Percentiles rank a stretch among this genome's conserved stretches.
These are phyloP conservation scores for Linum usitatissimum DNA, from an alignment of 345 rosid species.

Conservation along the genomic window DNA sequence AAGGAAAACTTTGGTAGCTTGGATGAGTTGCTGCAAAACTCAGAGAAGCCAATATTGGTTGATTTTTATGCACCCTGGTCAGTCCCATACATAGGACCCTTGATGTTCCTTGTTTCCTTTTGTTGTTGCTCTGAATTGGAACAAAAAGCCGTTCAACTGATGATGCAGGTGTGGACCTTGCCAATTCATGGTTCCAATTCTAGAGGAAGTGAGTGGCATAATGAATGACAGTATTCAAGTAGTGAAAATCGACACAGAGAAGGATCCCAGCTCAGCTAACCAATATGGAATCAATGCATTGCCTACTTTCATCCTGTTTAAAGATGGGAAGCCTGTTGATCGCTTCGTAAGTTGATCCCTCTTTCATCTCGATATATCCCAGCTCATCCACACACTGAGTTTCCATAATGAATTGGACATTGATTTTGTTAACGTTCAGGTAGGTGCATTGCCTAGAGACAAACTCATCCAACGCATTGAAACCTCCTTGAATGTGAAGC, in stretches of 20 bases:
- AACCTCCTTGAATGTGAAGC: slow-evolving; percentile 51
- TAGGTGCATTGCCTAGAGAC: slow-evolving; percentile 67
- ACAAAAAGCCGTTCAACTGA: not conserved
- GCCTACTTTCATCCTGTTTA: slow-evolving; percentile 82
- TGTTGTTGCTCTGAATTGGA: not conserved
- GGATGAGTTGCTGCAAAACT: slow-evolving; percentile 58
- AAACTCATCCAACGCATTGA: slow-evolving; percentile 59
- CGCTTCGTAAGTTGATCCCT: slow-evolving; percentile 61
- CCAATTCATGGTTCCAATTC: slow-evolving; percentile 79
- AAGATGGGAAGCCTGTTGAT: slow-evolving; percentile 66
- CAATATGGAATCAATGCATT: slow-evolving; percentile 64
- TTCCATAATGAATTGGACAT: not conserved
- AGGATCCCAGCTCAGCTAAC: slow-evolving; percentile 69
- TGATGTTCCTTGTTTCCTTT: not conserved
- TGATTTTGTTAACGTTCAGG: slow-evolving; percentile 26
- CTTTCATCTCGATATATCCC: not conserved
- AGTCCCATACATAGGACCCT: slow-evolving; percentile 1
- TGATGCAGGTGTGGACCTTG: slow-evolving; percentile 90
- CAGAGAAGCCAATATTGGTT: slow-evolving; percentile 69
- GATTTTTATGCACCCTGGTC: slow-evolving; percentile 92
- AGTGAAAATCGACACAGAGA: slow-evolving; percentile 87
- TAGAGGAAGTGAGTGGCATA: slow-evolving; percentile 55
- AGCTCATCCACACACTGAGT: not conserved
- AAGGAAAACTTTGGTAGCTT: slow-evolving; percentile 63
- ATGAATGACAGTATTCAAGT: slow-evolving; percentile 59